Conservation (phyloP, 305 asterid genomes). For the Ilex paraguariensis region DNA sequence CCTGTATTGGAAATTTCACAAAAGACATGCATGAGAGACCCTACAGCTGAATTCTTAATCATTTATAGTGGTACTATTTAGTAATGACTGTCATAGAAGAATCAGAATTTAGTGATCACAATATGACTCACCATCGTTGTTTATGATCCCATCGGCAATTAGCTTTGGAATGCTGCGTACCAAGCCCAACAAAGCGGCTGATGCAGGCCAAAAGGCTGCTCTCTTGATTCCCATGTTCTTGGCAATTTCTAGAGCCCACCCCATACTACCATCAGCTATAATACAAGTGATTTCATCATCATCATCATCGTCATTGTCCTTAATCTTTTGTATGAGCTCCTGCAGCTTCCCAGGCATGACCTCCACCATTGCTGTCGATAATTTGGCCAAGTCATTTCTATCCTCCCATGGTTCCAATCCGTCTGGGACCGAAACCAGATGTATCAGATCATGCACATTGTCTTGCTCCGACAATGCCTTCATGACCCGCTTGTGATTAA, state of each 20-base stretch:
- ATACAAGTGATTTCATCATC: conserved; percentile 30
- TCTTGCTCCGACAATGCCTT: conserved; percentile 22
- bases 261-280: conserved; percentile 45
- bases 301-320: conserved; percentile 11
- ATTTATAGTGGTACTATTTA: neutral
- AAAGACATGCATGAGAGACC: neutral
- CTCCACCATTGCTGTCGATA: conserved; percentile 17
- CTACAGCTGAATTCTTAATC: neutral
- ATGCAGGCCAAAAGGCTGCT: conserved; percentile 39
- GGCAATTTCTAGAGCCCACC: conserved; percentile 44
- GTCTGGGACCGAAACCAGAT: conserved; percentile 56
- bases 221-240: conserved; percentile 32
- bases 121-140: conserved; percentile 31
- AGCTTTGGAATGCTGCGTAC: conserved; percentile 26
- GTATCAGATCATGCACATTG: conserved; percentile 17
- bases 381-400: conserved; percentile 38
- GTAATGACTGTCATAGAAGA: too few species aligned
- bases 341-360: conserved; percentile 47
- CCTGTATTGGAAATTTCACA: conserved; percentile 25
- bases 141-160: conserved; percentile 43
- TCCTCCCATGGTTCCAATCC: conserved; percentile 57
- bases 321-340: conserved; percentile 34
- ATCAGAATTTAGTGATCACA: neutral
- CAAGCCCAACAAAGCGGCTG: conserved; percentile 37
- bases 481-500: conserved; percentile 43